Percentiles rank a stretch among this genome's conserved stretches.
phyloP scores from a whole-genome alignment of 2,329 filamentous ascomycete genomes.

The Tolypocladium ophioglossoides region DNA sequence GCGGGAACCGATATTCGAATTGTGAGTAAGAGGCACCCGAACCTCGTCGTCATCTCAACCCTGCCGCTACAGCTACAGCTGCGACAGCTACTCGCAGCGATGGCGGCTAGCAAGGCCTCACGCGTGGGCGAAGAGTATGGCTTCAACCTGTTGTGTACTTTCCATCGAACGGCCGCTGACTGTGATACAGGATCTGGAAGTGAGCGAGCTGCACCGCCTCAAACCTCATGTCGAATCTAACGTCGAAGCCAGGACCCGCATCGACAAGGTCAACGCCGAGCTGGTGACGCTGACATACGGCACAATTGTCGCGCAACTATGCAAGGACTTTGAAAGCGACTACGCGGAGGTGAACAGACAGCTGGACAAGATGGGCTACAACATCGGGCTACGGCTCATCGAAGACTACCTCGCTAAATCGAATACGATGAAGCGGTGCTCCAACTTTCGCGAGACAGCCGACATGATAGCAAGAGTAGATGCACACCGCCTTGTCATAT shows the following conservation, averaged over 20 bases:
- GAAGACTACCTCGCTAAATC: constrained; percentile 97
- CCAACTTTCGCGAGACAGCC: constrained; percentile 89
- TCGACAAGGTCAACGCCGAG: constrained; percentile 97
- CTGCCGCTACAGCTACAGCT: not conserved
- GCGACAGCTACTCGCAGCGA: constrained; percentile 15
- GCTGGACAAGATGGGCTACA: constrained; percentile 98
- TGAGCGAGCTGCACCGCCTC: constrained; percentile 38
- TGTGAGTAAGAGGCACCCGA: not conserved
- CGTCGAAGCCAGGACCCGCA: constrained; percentile 57
- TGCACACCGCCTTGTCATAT: not conserved
- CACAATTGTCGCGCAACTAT: constrained; percentile 92
- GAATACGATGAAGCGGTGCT: constrained; percentile 76
- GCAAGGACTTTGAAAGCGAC: constrained; percentile 90
- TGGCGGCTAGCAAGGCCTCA: constrained; percentile 51
- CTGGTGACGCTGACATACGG: constrained; percentile 95
- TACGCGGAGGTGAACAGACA: constrained; percentile 96
- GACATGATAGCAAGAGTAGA: constrained; percentile 88
- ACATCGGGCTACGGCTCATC: constrained; percentile 89
- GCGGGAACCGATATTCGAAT: not conserved
- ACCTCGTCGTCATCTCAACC: not conserved
- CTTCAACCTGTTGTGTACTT: not conserved
- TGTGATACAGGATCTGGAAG: constrained; percentile 75
- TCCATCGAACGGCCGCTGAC: constrained; percentile 10
- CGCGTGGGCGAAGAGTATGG: constrained; percentile 53
- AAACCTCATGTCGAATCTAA: constrained; percentile 15